A percentile compares a stretch with the other conserved stretches of the same genome.
These are phyloP conservation scores for Dothiorella sarmentorum DNA, from an alignment of 2,329 filamentous ascomycete genomes.

Conservation along the genomic window DNA sequence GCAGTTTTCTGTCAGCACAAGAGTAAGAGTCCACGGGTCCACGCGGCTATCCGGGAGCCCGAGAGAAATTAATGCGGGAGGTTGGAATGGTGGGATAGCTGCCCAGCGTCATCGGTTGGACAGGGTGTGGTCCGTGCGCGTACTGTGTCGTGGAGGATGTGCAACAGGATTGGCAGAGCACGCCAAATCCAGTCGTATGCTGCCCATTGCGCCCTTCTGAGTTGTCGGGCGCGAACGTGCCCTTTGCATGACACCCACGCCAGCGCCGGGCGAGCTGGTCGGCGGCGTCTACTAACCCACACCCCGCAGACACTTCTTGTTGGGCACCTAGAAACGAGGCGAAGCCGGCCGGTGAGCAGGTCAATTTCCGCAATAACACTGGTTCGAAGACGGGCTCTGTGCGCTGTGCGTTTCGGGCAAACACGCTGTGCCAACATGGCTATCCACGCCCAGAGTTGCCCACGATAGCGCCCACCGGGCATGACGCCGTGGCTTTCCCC, in stretches of 20 bases:
- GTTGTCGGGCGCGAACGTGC: conserved; percentile 12
- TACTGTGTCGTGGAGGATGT: conserved; percentile 1
- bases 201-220: conserved; percentile 5
- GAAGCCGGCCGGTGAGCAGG: neutral
- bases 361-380: conserved; percentile 2
- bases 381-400: conserved; percentile 1
- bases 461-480: conserved; percentile 5
- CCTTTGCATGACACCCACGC: neutral
- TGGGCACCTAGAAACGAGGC: conserved; percentile 8
- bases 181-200: neutral
- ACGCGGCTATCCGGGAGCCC: neutral
- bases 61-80: too few species aligned
- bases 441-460: conserved; percentile 13
- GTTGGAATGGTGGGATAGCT: too few species aligned
- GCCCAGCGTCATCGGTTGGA: too few species aligned
- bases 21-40: neutral
- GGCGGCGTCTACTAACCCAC: neutral
- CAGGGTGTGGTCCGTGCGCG: too few species aligned
- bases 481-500: conserved; percentile 2
- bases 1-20: neutral
- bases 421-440: neutral
- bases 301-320: neutral
- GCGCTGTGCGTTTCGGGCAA: conserved; percentile 6
- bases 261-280: neutral
- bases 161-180: conserved; percentile 10